Conservation (phyloP, 768 basidiomycete genomes). For the Suillus discolor region DNA sequence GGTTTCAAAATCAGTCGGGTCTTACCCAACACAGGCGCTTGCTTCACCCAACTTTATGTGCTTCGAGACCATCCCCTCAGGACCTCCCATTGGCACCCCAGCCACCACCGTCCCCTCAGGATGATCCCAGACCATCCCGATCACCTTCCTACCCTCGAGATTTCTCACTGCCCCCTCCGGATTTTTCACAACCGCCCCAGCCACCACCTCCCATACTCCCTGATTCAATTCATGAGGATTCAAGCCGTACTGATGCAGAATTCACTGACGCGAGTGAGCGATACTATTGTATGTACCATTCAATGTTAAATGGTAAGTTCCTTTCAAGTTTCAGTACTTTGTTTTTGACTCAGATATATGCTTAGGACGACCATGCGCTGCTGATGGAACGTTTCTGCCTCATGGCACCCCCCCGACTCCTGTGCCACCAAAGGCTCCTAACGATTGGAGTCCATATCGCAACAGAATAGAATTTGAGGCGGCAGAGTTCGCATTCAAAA, state of each 20-base stretch:
- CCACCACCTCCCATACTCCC: not conserved
- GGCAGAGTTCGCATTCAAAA: slow-evolving; percentile 26
- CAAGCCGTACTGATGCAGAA: not conserved
- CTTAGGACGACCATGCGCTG: slow-evolving; percentile 11
- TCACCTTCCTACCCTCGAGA: not conserved
- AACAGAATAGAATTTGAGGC: slow-evolving; percentile 20
- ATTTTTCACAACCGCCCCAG: not conserved
- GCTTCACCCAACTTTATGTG: not conserved
- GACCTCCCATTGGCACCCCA: not conserved
- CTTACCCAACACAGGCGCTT: not conserved
- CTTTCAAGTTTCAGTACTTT: too few species aligned
- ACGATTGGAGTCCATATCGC: slow-evolving; percentile 23
- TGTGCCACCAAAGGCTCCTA: not conserved
- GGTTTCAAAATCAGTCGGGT: not conserved
- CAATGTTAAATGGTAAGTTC: not conserved
- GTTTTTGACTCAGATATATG: not conserved
- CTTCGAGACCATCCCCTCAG: not conserved
- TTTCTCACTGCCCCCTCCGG: not conserved
- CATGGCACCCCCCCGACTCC: not conserved
- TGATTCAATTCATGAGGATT: not conserved
- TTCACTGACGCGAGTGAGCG: not conserved
- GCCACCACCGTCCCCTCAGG: too few species aligned
- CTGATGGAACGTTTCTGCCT: slow-evolving; percentile 3
- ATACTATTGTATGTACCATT: not conserved
- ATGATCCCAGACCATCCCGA: not conserved